Evolutionary conservation across 345 rosid genomes (phyloP).

Genomic region (Diplotaxis tenuifolia): DNA sequence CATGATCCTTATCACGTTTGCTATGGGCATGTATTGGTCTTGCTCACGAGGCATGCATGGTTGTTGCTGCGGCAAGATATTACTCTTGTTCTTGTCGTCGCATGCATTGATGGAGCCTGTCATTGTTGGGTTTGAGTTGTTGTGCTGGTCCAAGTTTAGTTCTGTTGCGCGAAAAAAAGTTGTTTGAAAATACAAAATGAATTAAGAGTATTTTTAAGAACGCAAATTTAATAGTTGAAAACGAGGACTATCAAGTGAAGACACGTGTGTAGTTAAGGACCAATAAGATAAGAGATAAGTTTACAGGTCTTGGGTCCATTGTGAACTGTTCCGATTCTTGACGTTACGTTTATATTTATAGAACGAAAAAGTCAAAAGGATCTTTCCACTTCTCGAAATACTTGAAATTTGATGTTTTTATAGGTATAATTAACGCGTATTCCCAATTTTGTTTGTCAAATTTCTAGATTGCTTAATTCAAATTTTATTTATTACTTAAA

Average conservation of each 20-base stretch:
- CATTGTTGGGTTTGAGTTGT: conserved; percentile 8
- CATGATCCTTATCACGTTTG: conserved; percentile 70
- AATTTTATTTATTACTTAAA: background rate
- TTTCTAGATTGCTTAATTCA: background rate
- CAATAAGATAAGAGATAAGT: conserved; percentile 14
- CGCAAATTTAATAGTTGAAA: background rate
- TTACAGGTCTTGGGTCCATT: background rate
- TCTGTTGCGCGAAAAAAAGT: background rate
- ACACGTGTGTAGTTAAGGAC: background rate
- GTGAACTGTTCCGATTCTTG: conserved; percentile 32
- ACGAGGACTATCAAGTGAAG: background rate
- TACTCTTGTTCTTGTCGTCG: background rate
- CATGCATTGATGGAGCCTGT: background rate
- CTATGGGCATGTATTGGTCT: conserved; percentile 68
- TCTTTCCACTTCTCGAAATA: conserved; percentile 19
- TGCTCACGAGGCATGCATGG: conserved; percentile 46
- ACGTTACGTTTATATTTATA: conserved; percentile 24
- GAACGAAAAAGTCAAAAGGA: background rate
- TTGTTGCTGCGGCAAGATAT: conserved; percentile 13
- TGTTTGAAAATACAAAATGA: background rate
- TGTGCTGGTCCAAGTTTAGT: conserved; percentile 26
- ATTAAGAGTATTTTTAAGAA: background rate
- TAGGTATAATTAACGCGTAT: background rate
- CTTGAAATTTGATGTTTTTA: background rate
- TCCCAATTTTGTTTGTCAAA: conserved; percentile 1